Percentiles rank a stretch among this genome's conserved stretches.
Evolutionary conservation across 208 protist genomes (phyloP).

Genomic region (Wallacemonas sp.): DNA sequence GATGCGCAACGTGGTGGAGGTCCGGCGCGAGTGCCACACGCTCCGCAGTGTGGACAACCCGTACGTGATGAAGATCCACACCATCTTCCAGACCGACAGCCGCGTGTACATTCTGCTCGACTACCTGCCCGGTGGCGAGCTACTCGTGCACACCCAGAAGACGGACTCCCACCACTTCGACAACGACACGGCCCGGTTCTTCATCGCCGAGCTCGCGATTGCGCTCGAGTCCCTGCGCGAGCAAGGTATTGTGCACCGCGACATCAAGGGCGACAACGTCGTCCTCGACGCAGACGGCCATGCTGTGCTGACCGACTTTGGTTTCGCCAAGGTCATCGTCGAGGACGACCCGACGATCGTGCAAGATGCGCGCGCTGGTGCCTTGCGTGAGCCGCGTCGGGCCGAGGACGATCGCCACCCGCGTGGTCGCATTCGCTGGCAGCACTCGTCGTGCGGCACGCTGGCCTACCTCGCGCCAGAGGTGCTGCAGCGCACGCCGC

Average conservation of each 20-base stretch:
- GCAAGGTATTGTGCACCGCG: slow-evolving; percentile 79
- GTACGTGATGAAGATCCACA: slow-evolving; percentile 87
- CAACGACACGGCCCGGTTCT: slow-evolving; percentile 77
- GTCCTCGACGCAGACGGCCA: slow-evolving; percentile 81
- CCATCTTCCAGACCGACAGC: slow-evolving; percentile 80
- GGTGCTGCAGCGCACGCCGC: slow-evolving; percentile 41
- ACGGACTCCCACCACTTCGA: slow-evolving; percentile 53
- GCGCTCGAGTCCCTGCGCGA: slow-evolving; percentile 84
- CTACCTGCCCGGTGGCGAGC: slow-evolving; percentile 92
- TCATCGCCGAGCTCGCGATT: slow-evolving; percentile 88
- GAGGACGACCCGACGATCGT: slow-evolving; percentile 40
- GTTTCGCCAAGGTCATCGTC: slow-evolving; percentile 74
- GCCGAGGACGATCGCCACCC: slow-evolving; percentile 29
- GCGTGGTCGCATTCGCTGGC: slow-evolving; percentile 24
- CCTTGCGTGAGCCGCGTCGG: slow-evolving; percentile 18
- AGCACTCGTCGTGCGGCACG: slow-evolving; percentile 88
- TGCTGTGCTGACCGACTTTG: slow-evolving; percentile 85
- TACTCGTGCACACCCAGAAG: slow-evolving; percentile 90
- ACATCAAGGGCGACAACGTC: slow-evolving; percentile 91
- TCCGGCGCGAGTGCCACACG: slow-evolving; percentile 72
- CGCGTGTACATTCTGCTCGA: slow-evolving; percentile 92
- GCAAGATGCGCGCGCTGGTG: slow-evolving; percentile 30
- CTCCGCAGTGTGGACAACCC: slow-evolving; percentile 74
- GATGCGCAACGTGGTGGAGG: slow-evolving; percentile 59
- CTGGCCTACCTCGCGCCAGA: slow-evolving; percentile 91